Evolutionary conservation across 345 rosid genomes (phyloP).

Genomic region (Punica granatum): DNA sequence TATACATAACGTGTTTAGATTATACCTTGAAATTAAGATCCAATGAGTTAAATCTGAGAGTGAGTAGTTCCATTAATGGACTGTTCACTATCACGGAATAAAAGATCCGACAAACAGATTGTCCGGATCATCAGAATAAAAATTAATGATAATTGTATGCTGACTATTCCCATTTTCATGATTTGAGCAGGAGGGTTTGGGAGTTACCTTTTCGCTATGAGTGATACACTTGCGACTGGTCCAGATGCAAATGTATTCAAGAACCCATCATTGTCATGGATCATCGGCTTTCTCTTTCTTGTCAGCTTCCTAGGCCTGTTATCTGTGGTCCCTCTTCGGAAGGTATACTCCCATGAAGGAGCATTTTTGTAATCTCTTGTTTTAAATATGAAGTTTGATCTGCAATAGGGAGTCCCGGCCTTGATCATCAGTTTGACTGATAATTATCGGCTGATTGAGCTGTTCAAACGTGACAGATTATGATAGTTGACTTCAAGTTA

Average conservation of each 20-base stretch:
- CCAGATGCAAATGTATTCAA: constrained; percentile 24
- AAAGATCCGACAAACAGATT: neutral
- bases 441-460: neutral
- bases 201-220: constrained; percentile 73
- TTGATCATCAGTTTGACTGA: neutral
- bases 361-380: too few species aligned
- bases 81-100: neutral
- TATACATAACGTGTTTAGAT: too few species aligned
- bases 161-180: constrained; percentile 1
- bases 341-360: constrained; percentile 38
- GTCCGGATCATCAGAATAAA: neutral
- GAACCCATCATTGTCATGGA: constrained; percentile 57
- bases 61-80: too few species aligned
- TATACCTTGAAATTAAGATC: too few species aligned
- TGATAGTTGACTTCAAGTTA: constrained; percentile 70
- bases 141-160: neutral
- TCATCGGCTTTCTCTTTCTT: constrained; percentile 69
- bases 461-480: constrained; percentile 29
- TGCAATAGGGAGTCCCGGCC: neutral
- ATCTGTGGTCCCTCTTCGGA: constrained; percentile 68
- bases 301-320: constrained; percentile 91
- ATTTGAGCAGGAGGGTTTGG: constrained; percentile 56
- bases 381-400: too few species aligned
- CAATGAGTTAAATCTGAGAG: too few species aligned
- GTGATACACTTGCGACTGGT: constrained; percentile 48